These are phyloP conservation scores for Ascochyta fabae DNA, from an alignment of 2,329 filamentous ascomycete genomes.

Conservation along the genomic window DNA sequence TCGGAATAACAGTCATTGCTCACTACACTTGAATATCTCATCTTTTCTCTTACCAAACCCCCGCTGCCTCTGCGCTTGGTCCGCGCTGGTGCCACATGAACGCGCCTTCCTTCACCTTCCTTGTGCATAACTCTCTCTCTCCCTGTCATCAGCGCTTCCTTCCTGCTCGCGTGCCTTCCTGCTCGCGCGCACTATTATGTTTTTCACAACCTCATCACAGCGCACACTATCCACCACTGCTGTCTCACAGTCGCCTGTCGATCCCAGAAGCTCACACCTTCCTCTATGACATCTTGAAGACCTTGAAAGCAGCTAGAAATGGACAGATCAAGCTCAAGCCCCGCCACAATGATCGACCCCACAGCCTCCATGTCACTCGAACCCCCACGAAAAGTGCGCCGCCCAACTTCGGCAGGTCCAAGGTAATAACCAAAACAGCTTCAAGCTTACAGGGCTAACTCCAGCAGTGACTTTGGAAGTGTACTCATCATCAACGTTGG, in stretches of 20 bases:
- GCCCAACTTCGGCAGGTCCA: background rate
- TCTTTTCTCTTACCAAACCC: background rate
- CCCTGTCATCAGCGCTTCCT: background rate
- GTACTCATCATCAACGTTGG: conserved; percentile 1
- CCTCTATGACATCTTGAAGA: background rate
- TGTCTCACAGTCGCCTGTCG: background rate
- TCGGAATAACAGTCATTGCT: conserved; percentile 1
- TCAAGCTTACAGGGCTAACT: background rate
- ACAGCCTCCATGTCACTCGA: background rate
- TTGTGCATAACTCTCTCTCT: background rate
- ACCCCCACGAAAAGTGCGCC: conserved; percentile 5
- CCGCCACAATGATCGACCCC: background rate
- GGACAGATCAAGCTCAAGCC: conserved; percentile 2
- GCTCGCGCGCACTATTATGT: background rate
- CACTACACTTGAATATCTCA: background rate
- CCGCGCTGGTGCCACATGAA: background rate
- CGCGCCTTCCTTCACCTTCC: conserved; percentile 1
- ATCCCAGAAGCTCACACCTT: background rate
- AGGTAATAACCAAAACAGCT: background rate
- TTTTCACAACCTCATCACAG: background rate
- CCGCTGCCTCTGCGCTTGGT: background rate
- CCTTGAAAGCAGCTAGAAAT: background rate
- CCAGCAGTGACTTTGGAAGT: conserved; percentile 3
- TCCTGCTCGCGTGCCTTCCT: background rate
- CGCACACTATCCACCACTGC: background rate